Evolutionary conservation across 805 yeast genomes (phyloP).

Genomic region (Zygoascus biomembranicola): DNA sequence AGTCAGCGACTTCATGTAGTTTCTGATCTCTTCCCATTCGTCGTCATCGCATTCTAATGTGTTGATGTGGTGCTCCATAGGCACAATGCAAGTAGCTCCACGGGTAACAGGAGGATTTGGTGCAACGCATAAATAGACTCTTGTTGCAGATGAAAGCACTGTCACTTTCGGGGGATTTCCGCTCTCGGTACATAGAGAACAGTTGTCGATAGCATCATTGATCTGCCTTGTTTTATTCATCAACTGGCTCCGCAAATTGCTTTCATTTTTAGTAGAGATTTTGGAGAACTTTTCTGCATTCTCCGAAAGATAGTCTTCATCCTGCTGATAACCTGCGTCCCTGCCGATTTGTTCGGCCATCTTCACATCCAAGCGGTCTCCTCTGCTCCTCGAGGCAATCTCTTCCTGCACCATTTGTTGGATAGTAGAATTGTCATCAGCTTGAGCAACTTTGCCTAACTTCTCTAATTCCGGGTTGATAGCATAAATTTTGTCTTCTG

Average conservation of each 20-base stretch:
- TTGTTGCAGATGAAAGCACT: conserved; percentile 31
- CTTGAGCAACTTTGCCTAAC: conserved; percentile 5
- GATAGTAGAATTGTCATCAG: conserved; percentile 2
- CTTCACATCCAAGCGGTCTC: conserved; percentile 21
- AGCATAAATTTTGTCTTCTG: conserved; percentile 8
- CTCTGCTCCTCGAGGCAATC: conserved; percentile 29
- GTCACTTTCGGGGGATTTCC: conserved; percentile 21
- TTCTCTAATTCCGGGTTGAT: conserved; percentile 6
- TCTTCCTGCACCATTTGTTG: conserved; percentile 33
- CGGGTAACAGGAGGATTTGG: conserved; percentile 35
- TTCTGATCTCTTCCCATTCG: conserved; percentile 37
- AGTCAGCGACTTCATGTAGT: conserved; percentile 36
- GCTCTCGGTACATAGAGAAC: conserved; percentile 32
- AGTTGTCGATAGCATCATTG: conserved; percentile 28
- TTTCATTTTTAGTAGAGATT: conserved; percentile 20
- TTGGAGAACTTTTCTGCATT: conserved; percentile 32
- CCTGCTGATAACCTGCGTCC: conserved; percentile 32
- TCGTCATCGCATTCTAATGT: conserved; percentile 36
- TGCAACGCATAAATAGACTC: conserved; percentile 32
- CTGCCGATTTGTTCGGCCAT: conserved; percentile 31
- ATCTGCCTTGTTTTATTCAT: conserved; percentile 23
- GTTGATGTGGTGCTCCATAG: conserved; percentile 34
- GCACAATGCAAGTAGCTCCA: conserved; percentile 34
- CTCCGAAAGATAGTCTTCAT: conserved; percentile 38
- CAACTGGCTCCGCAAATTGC: conserved; percentile 26